Percentiles rank a stretch among this genome's conserved stretches.
These are phyloP conservation scores for Hanseniaspora jakobsenii DNA, from an alignment of 805 yeast species.

Conservation along the genomic window DNA sequence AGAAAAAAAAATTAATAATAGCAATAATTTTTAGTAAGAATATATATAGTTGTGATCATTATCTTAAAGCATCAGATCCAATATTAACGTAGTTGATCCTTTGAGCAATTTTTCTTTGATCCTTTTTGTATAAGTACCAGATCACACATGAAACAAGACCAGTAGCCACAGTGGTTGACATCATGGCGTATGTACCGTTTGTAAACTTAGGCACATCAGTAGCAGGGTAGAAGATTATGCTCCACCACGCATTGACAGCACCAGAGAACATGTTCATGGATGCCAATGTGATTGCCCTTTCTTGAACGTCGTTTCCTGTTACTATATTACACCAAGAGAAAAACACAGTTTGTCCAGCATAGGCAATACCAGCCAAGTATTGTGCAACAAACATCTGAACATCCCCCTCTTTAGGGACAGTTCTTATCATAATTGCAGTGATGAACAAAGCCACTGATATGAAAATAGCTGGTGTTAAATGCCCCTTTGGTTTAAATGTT, in stretches of 20 bases:
- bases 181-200: constrained; percentile 46
- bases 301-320: constrained; percentile 47
- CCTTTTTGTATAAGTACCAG: constrained; percentile 34
- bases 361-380: constrained; percentile 42
- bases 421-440: constrained; percentile 37
- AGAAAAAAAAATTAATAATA: neutral
- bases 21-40: too few species aligned
- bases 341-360: constrained; percentile 49
- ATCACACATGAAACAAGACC: constrained; percentile 33
- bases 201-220: constrained; percentile 39
- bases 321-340: constrained; percentile 55
- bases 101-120: constrained; percentile 21
- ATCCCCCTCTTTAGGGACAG: constrained; percentile 31
- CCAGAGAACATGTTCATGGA: constrained; percentile 55
- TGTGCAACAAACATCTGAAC: constrained; percentile 41
- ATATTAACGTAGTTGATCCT: constrained; percentile 20
- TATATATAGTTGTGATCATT: neutral
- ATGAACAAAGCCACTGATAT: constrained; percentile 35
- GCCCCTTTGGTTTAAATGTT: constrained; percentile 34
- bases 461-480: constrained; percentile 40
- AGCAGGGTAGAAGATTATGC: constrained; percentile 41
- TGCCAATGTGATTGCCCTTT: constrained; percentile 51
- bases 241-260: constrained; percentile 58
- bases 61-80: constrained; percentile 9
- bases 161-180: constrained; percentile 39